These are phyloP conservation scores for Lithocarpus polystachyus DNA, from an alignment of 306 rosid species.

Conservation along the genomic window DNA sequence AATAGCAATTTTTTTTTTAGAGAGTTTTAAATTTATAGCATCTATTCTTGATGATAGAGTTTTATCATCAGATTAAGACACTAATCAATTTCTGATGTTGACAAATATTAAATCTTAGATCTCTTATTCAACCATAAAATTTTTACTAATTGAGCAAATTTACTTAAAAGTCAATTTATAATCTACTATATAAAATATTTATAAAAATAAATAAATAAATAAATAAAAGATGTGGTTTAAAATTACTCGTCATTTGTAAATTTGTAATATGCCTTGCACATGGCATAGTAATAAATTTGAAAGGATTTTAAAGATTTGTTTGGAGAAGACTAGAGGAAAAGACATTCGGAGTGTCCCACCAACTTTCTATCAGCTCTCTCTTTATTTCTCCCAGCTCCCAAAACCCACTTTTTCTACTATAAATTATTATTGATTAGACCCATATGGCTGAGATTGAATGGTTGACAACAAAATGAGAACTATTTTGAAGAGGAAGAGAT, in stretches of 20 bases:
- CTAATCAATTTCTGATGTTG: fast-evolving
- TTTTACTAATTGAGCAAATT: no score
- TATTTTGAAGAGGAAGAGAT: background rate
- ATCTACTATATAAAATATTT: no score
- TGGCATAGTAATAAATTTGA: background rate
- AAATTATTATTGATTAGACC: slow-evolving; percentile 28
- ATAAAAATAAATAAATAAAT: no score
- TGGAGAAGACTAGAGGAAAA: background rate
- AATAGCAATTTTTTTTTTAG: no score
- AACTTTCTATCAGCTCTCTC: background rate
- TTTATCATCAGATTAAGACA: no score
- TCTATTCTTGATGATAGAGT: no score
- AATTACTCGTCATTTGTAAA: no score
- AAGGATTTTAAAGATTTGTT: background rate
- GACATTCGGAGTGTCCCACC: slow-evolving; percentile 24
- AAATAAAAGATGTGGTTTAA: no score
- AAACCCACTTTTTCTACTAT: background rate
- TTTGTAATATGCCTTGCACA: no score
- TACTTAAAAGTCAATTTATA: no score
- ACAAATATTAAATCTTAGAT: fast-evolving
- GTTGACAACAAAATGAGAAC: background rate
- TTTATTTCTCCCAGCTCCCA: background rate
- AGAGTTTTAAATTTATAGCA: no score
- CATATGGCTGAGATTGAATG: background rate
- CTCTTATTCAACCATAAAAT: fast-evolving